A percentile compares a stretch with the other conserved stretches of the same genome.
phyloP scores from a whole-genome alignment of 108 stramenopile species.

The Chaetoceros muelleri region DNA sequence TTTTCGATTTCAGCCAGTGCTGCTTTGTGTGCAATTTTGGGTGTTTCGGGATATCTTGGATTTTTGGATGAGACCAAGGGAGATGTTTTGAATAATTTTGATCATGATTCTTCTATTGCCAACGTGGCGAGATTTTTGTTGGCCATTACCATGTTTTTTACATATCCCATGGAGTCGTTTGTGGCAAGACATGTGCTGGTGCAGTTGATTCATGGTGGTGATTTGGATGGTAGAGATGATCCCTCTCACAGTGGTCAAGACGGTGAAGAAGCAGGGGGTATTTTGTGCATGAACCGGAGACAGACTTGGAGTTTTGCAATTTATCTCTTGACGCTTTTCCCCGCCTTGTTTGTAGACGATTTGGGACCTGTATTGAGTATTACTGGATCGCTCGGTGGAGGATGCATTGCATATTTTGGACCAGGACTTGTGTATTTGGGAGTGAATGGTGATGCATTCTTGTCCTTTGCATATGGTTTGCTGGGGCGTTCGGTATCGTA shows the following conservation, averaged over 20 bases:
- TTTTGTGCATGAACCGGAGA: constrained; percentile 32
- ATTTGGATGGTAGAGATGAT: constrained; percentile 46
- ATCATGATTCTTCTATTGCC: constrained; percentile 30
- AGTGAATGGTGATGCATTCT: constrained; percentile 59
- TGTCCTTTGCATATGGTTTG: constrained; percentile 11
- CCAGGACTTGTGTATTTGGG: constrained; percentile 71
- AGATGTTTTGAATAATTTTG: constrained; percentile 74
- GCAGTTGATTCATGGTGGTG: constrained; percentile 51
- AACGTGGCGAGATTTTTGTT: constrained; percentile 48
- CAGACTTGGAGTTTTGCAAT: constrained; percentile 39
- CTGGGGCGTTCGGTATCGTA: constrained; percentile 11
- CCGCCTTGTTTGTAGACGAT: constrained; percentile 62
- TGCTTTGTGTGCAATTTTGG: constrained; percentile 41
- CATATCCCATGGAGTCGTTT: constrained; percentile 65
- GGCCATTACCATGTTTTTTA: constrained; percentile 81
- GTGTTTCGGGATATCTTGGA: constrained; percentile 63
- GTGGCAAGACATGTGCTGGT: constrained; percentile 71
- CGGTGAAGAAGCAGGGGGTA: constrained; percentile 17
- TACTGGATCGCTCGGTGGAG: constrained; percentile 67
- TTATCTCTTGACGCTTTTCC: constrained; percentile 49
- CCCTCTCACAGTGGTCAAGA: constrained; percentile 11
- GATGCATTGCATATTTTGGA: constrained; percentile 56
- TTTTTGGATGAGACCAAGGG: constrained; percentile 65
- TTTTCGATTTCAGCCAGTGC: constrained; percentile 33
- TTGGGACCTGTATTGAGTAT: constrained; percentile 70